These are phyloP conservation scores for Cladosporium sp. DNA, from an alignment of 2,329 filamentous ascomycete genomes.

Conservation along the genomic window DNA sequence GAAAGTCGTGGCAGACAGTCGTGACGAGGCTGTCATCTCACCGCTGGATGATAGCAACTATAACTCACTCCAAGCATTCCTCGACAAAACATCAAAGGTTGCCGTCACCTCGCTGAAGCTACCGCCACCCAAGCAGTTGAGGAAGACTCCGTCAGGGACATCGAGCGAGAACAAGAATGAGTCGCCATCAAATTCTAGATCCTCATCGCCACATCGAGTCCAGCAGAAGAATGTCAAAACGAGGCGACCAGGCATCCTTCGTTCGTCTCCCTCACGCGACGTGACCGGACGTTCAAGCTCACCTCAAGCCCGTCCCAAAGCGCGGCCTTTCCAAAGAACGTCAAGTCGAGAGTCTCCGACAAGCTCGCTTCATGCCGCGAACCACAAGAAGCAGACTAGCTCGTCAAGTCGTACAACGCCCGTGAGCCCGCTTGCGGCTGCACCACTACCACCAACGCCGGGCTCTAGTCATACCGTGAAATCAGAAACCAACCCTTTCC, in stretches of 20 bases:
- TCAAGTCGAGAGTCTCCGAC: constrained; percentile 6
- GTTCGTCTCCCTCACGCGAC: constrained; percentile 16
- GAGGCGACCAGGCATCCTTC: constrained; percentile 17
- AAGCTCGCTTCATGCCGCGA: not conserved
- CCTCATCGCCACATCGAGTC: not conserved
- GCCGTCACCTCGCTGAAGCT: constrained; percentile 12
- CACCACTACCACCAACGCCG: not conserved
- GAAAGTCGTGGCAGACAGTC: constrained; percentile 32
- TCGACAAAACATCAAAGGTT: constrained; percentile 4
- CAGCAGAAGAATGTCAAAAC: not conserved
- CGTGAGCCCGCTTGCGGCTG: not conserved
- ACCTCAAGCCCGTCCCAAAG: not conserved
- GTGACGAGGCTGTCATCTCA: not conserved
- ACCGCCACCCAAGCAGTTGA: constrained; percentile 14
- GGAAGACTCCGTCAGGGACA: not conserved
- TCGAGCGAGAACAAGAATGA: not conserved
- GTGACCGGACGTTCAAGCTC: not conserved
- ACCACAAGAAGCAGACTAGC: not conserved
- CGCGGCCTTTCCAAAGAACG: not conserved
- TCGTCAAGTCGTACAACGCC: constrained; percentile 9
- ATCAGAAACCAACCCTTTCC: constrained; percentile 14
- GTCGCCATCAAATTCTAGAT: not conserved
- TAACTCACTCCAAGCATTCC: constrained; percentile 5
- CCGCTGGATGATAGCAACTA: not conserved
- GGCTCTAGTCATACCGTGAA: not conserved